These are phyloP conservation scores for Trichophyton mentagrophytes DNA, from an alignment of 2,329 filamentous ascomycete species.

Conservation along the genomic window DNA sequence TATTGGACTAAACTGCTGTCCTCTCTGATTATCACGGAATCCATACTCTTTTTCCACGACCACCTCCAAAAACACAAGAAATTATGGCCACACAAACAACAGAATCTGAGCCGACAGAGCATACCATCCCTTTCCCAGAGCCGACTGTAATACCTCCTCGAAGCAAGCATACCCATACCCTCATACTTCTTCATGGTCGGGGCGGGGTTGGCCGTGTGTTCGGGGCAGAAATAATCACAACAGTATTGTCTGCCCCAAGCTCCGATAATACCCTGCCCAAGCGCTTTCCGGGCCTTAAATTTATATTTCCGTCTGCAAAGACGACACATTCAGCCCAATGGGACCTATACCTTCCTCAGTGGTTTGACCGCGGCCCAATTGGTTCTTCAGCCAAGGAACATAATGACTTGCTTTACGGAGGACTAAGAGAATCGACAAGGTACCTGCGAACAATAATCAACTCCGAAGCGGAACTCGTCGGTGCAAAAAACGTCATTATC, in stretches of 20 bases:
- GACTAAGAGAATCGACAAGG: conserved; percentile 15
- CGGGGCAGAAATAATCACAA: conserved; percentile 22
- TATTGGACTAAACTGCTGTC: neutral
- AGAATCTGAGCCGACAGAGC: neutral
- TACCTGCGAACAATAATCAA: conserved; percentile 15
- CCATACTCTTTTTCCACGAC: neutral
- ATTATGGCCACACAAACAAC: neutral
- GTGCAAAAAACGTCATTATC: conserved; percentile 14
- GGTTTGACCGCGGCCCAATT: conserved; percentile 27
- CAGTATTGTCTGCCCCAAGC: neutral
- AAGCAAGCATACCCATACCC: conserved; percentile 23
- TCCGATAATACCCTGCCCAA: conserved; percentile 18
- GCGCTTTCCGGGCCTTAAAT: conserved; percentile 24
- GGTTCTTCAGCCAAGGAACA: conserved; percentile 13
- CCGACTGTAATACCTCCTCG: conserved; percentile 10
- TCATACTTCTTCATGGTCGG: conserved; percentile 33
- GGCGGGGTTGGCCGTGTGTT: conserved; percentile 26
- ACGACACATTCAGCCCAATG: conserved; percentile 16
- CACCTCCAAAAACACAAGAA: neutral
- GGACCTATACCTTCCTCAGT: conserved; percentile 22
- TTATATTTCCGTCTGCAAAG: conserved; percentile 26
- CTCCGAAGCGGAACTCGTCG: conserved; percentile 14
- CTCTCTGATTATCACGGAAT: neutral
- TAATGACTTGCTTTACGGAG: conserved; percentile 15
- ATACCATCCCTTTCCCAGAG: neutral